Base-by-base conservation (phyloP, 1,139 yeast species). In the Petasospora fabianii region DNA sequence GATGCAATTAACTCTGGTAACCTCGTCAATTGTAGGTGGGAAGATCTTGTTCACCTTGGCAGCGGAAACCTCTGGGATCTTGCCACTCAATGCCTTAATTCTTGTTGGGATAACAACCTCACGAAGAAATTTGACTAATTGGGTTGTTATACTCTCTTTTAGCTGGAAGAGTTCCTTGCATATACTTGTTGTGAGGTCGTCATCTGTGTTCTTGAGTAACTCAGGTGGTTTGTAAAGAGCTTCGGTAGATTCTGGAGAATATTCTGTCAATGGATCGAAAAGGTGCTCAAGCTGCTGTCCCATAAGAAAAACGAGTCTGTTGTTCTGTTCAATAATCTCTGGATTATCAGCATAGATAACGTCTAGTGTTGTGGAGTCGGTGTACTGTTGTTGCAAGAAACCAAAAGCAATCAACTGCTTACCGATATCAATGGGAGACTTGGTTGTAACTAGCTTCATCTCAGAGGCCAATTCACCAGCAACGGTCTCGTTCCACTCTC, bases 11-110 rank as follows among this genome's bases (percentile, higher is more conserved):
- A 90, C 80, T 53, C 97, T 71, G 13, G 95, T 84, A 17, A 90
- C 80, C 63, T 90, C 97, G 61, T 90, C 97, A 24, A 90, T 84
- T 0, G 97, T 90, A 1, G 97, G 97, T 3, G 97, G 97, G 56
- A 90, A 87, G 1, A 87, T 72, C 36, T 78, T 71, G 59, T 90
- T 90, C 28, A 88, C 68, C 50, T 77, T 77, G 2, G 80, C 65
- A 9, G 86, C 79, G 1, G 77, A 67, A 40, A 74, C 48, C 9
- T 62, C 64, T 6, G 72, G 75, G 11, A 76, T 59, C 24, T 73
- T 70, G 10, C 77, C 75, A 33, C 77, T 73, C 26, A 86, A 61
- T 0, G 83, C 87, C 47, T 73, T 73, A 17, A 84, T 76, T 50
- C 97, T 72, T 32, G 88, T 62, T 0, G 96, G 95, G 22, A 88